Evolutionary conservation across 768 basidiomycete genomes (phyloP).

Genomic region (Trametes gibbosa): DNA sequence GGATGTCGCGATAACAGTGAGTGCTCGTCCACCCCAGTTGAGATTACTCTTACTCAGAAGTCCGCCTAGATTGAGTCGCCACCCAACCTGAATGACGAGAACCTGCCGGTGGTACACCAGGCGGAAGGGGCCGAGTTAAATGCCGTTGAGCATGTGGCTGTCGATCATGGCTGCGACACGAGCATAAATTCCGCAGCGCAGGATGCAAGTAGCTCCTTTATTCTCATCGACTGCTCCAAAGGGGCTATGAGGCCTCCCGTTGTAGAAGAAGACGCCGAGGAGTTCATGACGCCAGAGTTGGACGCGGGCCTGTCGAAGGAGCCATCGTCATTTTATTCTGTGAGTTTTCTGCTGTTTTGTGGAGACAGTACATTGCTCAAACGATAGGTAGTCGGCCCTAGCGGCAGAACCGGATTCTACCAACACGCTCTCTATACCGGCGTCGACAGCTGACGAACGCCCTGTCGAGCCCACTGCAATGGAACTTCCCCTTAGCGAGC

Average conservation of each 20-base stretch:
- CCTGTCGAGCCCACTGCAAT: too few species aligned
- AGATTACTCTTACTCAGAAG: background rate
- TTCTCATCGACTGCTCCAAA: background rate
- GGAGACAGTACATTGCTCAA: too few species aligned
- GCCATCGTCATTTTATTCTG: too few species aligned
- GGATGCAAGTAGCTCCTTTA: constrained; percentile 7
- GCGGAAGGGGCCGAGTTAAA: background rate
- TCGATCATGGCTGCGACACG: background rate
- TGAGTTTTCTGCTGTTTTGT: too few species aligned
- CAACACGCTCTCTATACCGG: too few species aligned
- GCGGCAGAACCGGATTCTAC: too few species aligned
- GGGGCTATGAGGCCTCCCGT: background rate
- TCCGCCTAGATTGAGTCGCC: background rate
- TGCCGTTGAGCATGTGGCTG: background rate
- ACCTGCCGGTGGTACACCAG: background rate
- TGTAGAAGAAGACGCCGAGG: constrained; percentile 4
- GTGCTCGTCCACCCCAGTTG: background rate
- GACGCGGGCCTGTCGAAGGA: too few species aligned
- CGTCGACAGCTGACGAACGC: too few species aligned
- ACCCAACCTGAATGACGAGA: background rate
- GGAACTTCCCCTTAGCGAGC: too few species aligned
- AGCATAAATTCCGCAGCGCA: background rate
- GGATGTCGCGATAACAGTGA: too few species aligned
- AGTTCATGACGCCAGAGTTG: background rate
- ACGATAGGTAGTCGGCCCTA: too few species aligned